Evolutionary conservation across 2,329 filamentous ascomycete genomes (phyloP).

Genomic region (Tolypocladium amazonense): DNA sequence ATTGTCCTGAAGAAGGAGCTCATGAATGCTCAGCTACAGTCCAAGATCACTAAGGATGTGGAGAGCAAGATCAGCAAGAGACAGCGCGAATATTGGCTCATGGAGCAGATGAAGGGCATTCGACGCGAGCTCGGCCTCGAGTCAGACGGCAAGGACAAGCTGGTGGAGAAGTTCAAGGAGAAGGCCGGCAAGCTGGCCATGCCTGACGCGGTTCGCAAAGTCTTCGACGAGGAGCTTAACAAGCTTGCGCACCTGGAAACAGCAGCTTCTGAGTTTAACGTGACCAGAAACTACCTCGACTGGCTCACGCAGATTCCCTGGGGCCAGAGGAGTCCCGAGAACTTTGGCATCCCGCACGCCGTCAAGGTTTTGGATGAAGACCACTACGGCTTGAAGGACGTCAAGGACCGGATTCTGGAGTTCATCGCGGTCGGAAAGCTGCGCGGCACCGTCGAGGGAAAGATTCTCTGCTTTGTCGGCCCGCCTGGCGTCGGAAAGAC

Average conservation of each 20-base stretch:
- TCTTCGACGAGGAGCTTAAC: conserved; percentile 96
- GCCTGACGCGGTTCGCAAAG: conserved; percentile 93
- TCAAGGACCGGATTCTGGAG: conserved; percentile 95
- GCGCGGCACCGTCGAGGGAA: conserved; percentile 92
- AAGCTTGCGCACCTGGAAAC: conserved; percentile 93
- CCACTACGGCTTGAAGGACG: conserved; percentile 92
- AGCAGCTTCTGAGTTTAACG: conserved; percentile 95
- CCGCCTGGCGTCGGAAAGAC: conserved; percentile 98
- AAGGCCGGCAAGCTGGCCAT: conserved; percentile 90
- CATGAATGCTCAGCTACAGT: conserved; percentile 94
- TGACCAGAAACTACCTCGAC: conserved; percentile 95
- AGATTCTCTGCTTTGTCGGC: conserved; percentile 95
- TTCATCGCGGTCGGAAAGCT: conserved; percentile 98
- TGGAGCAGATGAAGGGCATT: conserved; percentile 99
- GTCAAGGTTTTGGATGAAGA: conserved; percentile 89
- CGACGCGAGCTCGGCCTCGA: conserved; percentile 91
- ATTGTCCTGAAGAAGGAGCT: conserved; percentile 94
- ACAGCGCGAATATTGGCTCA: conserved; percentile 94
- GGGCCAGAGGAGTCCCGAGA: conserved; percentile 91
- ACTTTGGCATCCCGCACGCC: conserved; percentile 89
- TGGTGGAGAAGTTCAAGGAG: conserved; percentile 95
- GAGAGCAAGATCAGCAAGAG: conserved; percentile 96
- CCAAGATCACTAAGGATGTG: conserved; percentile 96
- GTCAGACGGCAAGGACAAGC: conserved; percentile 94
- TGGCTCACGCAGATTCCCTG: conserved; percentile 98